Evolutionary conservation across 2,329 filamentous ascomycete species (phyloP), one percentile per base, ranked within the genome.

Genomic region (Stagonosporopsis chrysanthemi): DNA sequence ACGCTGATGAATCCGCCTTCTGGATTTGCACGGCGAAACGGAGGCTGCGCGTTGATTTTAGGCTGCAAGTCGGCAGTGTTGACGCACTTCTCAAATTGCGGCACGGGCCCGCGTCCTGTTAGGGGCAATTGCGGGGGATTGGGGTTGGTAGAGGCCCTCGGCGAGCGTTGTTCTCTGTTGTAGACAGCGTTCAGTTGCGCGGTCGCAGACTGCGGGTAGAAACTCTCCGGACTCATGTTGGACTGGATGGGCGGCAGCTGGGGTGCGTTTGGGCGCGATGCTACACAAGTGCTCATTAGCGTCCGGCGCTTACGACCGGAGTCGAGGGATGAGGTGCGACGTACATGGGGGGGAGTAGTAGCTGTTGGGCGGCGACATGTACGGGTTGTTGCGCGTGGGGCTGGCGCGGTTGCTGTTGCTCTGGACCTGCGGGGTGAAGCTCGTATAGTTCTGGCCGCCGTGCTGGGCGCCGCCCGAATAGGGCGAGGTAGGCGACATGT

Each of bases 1-100:
- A 96, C 92, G 77, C 95, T 98, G 75, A 99, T 97, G 75, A 99
- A 99, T 45, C 95, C 95, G 50, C 95, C 95, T 75, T 99, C 95
- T 2, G 95, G 95, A 69, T 97, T 96, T 52, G 95, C 95, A 78
- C 95, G 88, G 68, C 95, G 87, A 74, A 96, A 98, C 1, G 92
- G 86, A 52, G 95, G 95, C 74, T 99, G 95, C 19, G 86, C 73
- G 76, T 94, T 97, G 74, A 95, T 87, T 73, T 89, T 90, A 40
- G 93, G 91, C 60, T 89, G 86, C 68, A 99, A 79, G 58, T 98
- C 92, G 51, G 86, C 81, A 24, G 88, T 80, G 24, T 86, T 86
- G 60, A 88, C 84, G 67, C 96, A 83, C 75, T 91, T 93, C 71
- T 87, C 88, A 75, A 98, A 97, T 74, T 95, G 91, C 41, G 94